Base-by-base conservation (phyloP, 305 asterid species). In the Solanum hybrid region DNA sequence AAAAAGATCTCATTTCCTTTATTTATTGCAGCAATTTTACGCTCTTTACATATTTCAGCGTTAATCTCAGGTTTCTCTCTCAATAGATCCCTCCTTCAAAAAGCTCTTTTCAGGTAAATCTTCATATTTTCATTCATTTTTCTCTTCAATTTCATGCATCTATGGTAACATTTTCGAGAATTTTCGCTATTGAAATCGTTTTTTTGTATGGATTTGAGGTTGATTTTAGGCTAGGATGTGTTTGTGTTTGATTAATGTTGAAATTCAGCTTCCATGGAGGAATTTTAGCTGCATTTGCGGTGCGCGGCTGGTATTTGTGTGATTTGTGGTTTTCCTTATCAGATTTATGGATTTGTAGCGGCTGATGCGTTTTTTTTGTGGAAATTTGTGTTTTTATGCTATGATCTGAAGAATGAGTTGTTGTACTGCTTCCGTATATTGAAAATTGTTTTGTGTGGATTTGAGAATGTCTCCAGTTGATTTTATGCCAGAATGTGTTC, bases 21-120 rank as follows among this genome's bases (percentile, higher is more conserved):
- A 89, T 89, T 85, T 89, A 89, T 76, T 72, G 77, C 86, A 72
- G 36, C 89, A 85, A 71, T 26, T 79, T 10, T 26, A 20, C 56
- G 66, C 40, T 73, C 36, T 76, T 37, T n/a, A 22, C 31, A 34
- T n/a, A 66, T 79, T 82, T 37, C 69, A 40, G 77, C 89, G 91
- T 86, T 85, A 51, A 17, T 89, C 89, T 77, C 78, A 85, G 89
- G 79, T 86, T 86, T 56, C 29, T 75, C 87, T 34, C 66, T 69
- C 81, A 36, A n/a, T 76, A 78, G 87, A 72, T 85, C 88, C 88
- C 86, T 85, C 86, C 34, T 73, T 24, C 88, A 11, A 7, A 71
- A 72, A 22, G 56, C 34, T 80, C 87, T 81, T 89, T 60, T 89
- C 75, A 29, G 89, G 89, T 89, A 46, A 46, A 69, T 71, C n/a